These are phyloP conservation scores for Xylariaceae sp. DNA, from an alignment of 2,329 filamentous ascomycete species.

Conservation along the genomic window DNA sequence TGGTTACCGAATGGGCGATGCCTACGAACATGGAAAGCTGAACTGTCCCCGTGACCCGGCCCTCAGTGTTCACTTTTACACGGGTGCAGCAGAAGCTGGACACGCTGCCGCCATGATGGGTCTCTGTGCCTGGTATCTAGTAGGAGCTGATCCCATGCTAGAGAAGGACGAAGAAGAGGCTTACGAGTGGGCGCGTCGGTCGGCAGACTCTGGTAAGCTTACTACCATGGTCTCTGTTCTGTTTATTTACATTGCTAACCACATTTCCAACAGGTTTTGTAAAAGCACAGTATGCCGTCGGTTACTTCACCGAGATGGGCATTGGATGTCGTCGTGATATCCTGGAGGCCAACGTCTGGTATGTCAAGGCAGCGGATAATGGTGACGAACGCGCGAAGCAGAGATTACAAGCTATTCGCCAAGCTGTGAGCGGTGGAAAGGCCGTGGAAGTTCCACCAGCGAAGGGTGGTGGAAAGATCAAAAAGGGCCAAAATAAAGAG, in stretches of 20 bases:
- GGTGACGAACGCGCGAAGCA: constrained; percentile 88
- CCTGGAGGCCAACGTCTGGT: constrained; percentile 98
- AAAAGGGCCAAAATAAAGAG: constrained; percentile 38
- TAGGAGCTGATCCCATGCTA: constrained; percentile 84
- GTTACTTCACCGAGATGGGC: constrained; percentile 98
- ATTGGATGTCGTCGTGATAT: constrained; percentile 91
- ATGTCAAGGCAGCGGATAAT: constrained; percentile 88
- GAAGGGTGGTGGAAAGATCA: constrained; percentile 43
- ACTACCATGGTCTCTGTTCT: not conserved
- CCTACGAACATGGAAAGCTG: constrained; percentile 88
- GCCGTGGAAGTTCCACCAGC: constrained; percentile 54
- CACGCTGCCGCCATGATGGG: constrained; percentile 95
- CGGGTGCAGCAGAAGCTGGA: constrained; percentile 77
- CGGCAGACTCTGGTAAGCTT: constrained; percentile 74
- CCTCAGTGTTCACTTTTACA: constrained; percentile 96
- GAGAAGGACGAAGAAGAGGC: constrained; percentile 95
- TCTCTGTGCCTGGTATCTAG: constrained; percentile 96
- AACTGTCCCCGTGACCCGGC: constrained; percentile 86
- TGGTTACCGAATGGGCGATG: constrained; percentile 84
- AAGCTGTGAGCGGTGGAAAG: constrained; percentile 61
- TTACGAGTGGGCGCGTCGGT: constrained; percentile 88
- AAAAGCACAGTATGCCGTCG: constrained; percentile 87
- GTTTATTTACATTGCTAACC: constrained; percentile 16
- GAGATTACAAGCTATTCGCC: constrained; percentile 77
- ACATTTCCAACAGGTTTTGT: constrained; percentile 48